Base-by-base conservation (phyloP, 1,284 basidiomycete genomes). In the Ceratobasidium sp. region DNA sequence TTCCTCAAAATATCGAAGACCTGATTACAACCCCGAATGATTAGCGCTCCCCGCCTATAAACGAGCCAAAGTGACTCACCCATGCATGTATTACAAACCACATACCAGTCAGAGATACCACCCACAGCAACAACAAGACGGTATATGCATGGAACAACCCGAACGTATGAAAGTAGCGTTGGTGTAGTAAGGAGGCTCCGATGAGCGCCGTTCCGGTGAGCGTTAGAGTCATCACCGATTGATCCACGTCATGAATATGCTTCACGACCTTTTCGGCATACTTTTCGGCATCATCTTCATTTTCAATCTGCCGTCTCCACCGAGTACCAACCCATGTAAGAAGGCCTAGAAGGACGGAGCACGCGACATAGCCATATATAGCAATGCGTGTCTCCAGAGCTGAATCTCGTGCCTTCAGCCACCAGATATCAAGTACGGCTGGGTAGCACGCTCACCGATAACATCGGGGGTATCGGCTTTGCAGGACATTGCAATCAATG, bases 81-180 rank as follows among this genome's bases (percentile, higher is more conserved):
- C 66, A 69, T 43, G 54, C 37, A 46, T 69, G 66, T 19, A 69
- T 69, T 19, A 69, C 66, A 59, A 69, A 69, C 66, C 66, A 69
- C 66, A 69, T 69, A 27, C 66, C 66, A 1, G 66, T 69, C 13
- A 69, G 39, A 46, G 66, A 56, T 29, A 69, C 58, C 22, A 69
- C 54, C 66, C 66, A 69, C 6, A 69, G 24, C 53, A 69, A 24
- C 29, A 69, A 39, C n/a, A 69, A 41, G 19, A 69, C 66, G 24
- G 54, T 69, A 24, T 69, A 69, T 14, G 54, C 66, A 29, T 69
- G 66, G 24, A 69, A 69, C 14, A 69, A 53, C 19, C 31, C 39
- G 37, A 69, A 58, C n/a, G 14, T 48, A 22, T 69, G 66, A n/a
- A 58, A 48, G 19, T 31, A 31, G 27, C 43, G 66, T 29, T 69